A percentile compares a stretch with the other conserved stretches of the same genome.
Evolutionary conservation across 352 stramenopile species (phyloP).

Genomic region (Hyaloperonospora brassicae): DNA sequence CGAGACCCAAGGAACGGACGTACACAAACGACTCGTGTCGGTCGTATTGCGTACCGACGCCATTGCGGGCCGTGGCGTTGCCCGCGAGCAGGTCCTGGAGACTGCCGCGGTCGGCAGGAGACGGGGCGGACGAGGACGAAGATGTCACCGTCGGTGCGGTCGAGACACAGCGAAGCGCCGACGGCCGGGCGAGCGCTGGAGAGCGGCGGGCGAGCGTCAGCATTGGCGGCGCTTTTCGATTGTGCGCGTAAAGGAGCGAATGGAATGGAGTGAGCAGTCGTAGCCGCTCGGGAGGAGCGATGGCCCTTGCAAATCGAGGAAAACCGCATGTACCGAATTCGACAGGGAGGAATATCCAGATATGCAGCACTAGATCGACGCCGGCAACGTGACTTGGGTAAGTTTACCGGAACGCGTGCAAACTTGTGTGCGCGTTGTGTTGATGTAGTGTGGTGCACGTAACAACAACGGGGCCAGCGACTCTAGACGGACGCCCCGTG

Average conservation of each 20-base stretch:
- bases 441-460: no score
- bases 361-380: no score
- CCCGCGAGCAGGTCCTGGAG: conserved; percentile 62
- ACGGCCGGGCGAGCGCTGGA: conserved; percentile 18
- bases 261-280: neutral
- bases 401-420: no score
- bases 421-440: no score
- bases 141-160: conserved; percentile 15
- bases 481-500: no score
- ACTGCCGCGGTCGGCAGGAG: conserved; percentile 46
- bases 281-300: neutral
- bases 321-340: no score
- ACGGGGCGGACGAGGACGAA: conserved; percentile 18
- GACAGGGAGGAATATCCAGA: no score
- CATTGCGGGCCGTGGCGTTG: conserved; percentile 65
- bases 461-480: neutral
- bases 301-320: no score
- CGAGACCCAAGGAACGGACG: no score
- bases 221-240: conserved; percentile 13
- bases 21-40: no score
- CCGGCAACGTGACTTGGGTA: no score
- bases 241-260: neutral
- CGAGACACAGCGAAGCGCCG: conserved; percentile 22
- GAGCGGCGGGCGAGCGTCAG: conserved; percentile 35
- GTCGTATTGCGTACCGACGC: conserved; percentile 44